These are phyloP conservation scores for Seiridium unicorne DNA, from an alignment of 2,329 filamentous ascomycete species.

Conservation along the genomic window DNA sequence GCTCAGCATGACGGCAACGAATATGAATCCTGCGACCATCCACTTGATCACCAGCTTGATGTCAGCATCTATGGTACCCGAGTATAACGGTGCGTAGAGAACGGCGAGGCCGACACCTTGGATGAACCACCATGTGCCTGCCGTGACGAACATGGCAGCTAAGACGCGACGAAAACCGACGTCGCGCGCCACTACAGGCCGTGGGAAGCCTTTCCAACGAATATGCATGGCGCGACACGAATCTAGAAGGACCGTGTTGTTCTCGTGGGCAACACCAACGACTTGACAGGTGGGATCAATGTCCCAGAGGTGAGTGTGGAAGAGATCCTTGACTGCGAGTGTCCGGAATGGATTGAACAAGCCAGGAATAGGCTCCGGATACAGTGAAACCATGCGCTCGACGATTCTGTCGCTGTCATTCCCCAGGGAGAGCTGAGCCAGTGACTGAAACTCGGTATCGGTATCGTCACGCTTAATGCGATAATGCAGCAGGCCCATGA, in stretches of 20 bases:
- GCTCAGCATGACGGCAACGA: slow-evolving; percentile 13
- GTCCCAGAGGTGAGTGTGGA: slow-evolving; percentile 27
- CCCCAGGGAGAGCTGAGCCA: slow-evolving; percentile 27
- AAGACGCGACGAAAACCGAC: slow-evolving; percentile 4
- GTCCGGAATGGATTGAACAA: slow-evolving; percentile 14
- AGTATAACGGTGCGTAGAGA: slow-evolving; percentile 12
- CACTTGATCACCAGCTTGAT: slow-evolving; percentile 2
- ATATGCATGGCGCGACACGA: slow-evolving; percentile 27
- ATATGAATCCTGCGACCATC: slow-evolving; percentile 10
- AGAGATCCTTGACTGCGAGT: slow-evolving; percentile 22
- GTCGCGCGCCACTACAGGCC: slow-evolving; percentile 13
- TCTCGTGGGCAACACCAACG: slow-evolving; percentile 25
- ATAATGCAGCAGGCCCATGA: slow-evolving; percentile 28
- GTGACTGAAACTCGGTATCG: slow-evolving; percentile 26
- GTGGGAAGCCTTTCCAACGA: slow-evolving; percentile 28
- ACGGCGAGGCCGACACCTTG: slow-evolving; percentile 13
- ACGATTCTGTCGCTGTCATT: slow-evolving; percentile 30
- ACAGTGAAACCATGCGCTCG: slow-evolving; percentile 26
- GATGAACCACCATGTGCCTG: slow-evolving; percentile 14
- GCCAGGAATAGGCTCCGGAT: slow-evolving; percentile 10
- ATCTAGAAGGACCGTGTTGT: slow-evolving; percentile 27
- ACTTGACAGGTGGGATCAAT: slow-evolving; percentile 28
- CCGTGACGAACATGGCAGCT: slow-evolving; percentile 13
- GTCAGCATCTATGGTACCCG: not conserved
- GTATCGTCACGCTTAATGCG: slow-evolving; percentile 18